Evolutionary conservation across 352 stramenopile genomes (phyloP).

Genomic region (Aphanomyces euteiches): DNA sequence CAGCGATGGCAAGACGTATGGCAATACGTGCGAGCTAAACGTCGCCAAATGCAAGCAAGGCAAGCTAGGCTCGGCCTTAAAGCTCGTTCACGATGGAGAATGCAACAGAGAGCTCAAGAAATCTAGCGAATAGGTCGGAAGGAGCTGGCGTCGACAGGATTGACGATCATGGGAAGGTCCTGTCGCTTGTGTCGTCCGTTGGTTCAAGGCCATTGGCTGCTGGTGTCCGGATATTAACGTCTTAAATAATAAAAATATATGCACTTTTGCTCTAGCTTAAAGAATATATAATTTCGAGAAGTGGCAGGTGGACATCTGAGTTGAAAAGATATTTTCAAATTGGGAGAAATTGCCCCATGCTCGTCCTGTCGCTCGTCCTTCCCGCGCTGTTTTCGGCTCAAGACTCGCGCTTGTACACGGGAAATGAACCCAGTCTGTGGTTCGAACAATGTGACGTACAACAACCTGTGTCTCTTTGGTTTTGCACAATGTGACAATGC

Average conservation of each 20-base stretch:
- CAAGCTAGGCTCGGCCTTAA: background rate
- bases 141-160: no score
- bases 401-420: background rate
- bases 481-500: background rate
- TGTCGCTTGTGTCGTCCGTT: no score
- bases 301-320: background rate
- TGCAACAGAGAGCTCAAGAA: background rate
- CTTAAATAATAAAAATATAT: no score
- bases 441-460: conserved; percentile 7
- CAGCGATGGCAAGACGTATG: conserved; percentile 29
- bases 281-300: no score
- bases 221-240: no score
- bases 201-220: no score
- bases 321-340: background rate
- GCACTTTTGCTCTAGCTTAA: no score
- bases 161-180: no score
- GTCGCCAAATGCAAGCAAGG: conserved; percentile 30
- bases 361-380: background rate
- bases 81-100: conserved; percentile 4
- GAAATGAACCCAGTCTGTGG: background rate
- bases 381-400: background rate
- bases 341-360: background rate
- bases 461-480: background rate
- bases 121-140: no score
- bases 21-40: conserved; percentile 39